phyloP scores from a whole-genome alignment of 1,139 yeast species.

The Lipomyces yarrowii region DNA sequence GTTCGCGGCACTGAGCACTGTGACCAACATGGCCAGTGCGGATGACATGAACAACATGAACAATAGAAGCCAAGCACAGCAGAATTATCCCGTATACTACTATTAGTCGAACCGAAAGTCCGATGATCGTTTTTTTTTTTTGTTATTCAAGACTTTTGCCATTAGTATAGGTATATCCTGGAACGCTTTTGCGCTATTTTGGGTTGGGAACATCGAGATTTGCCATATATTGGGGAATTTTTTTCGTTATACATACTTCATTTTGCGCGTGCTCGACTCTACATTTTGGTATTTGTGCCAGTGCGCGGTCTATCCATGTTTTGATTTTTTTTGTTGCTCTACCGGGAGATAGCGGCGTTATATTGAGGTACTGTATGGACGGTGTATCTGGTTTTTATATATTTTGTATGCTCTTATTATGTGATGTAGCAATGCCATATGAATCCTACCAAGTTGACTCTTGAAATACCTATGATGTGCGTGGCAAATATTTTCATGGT shows the following conservation, averaged over 20 bases:
- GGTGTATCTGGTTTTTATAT: not conserved
- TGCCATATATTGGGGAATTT: not conserved
- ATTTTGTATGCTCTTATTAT: not conserved
- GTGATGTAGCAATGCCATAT: not conserved
- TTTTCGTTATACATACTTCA: not conserved
- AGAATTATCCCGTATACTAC: constrained; percentile 13
- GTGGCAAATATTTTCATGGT: not conserved
- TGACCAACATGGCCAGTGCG: not conserved
- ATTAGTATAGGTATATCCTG: not conserved
- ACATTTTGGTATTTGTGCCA: not conserved
- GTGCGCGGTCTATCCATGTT: not conserved
- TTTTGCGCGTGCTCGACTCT: not conserved
- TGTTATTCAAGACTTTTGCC: not conserved
- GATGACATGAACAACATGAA: not conserved
- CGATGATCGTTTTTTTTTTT: not conserved
- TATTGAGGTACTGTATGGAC: not conserved
- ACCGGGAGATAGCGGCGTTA: not conserved
- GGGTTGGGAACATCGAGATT: not conserved
- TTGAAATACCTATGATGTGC: not conserved
- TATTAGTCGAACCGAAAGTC: not conserved
- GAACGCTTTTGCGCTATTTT: not conserved
- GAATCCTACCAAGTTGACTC: not conserved
- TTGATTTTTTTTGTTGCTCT: not conserved
- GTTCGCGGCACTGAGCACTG: not conserved
- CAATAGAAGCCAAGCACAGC: constrained; percentile 4